Evolutionary conservation across 768 basidiomycete species (phyloP), one percentile per base, ranked within the genome.

Genomic region (Lyophyllum decastes): DNA sequence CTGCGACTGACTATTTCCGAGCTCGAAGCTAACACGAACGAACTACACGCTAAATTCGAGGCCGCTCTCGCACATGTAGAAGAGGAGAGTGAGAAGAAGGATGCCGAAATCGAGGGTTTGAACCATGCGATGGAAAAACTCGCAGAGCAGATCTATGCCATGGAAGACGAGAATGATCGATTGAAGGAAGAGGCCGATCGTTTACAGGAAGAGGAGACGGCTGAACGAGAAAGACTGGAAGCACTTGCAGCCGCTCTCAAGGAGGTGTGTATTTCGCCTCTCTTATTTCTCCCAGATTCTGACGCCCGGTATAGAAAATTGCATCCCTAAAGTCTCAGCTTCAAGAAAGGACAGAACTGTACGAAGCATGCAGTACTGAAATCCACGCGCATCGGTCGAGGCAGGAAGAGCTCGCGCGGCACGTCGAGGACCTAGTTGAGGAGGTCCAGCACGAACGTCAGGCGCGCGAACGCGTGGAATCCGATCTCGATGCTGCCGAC

Each of bases 81-180:
- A 66, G 78, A 79, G 16, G 91, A 95, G 57, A 79, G 87, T 2
- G 88, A 88, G 9, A 85, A 87, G 64, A 92, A 92, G 72, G 93
- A 95, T 49, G 82, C 75, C 1, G 90, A 95, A 70, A 82, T 94
- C 40, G 82, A 88, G 50, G 76, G 79, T 17, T 78, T 91, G 41
- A 91, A 90, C 62, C 76, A 83, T 43, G 89, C 95, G 43, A 86
- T 96, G 22, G 88, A 94, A 67, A 85, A 82, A 58, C 83, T 96
- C 45, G 85, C 92, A 5, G 87, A 92, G 59, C 85, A 87, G 53
- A 83, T 97, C 9, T 94, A 90, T 70, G 76, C 85, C 44, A 82
- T 96, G 1, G 96, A 98, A 68, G 93, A 96, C 58, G 90, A 94
- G 66, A 83, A 87, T 52, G 93, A 95, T 60, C 78, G 84, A 27